Conservation (phyloP, 1,284 basidiomycete genomes). For the Coniferiporia weirii region DNA sequence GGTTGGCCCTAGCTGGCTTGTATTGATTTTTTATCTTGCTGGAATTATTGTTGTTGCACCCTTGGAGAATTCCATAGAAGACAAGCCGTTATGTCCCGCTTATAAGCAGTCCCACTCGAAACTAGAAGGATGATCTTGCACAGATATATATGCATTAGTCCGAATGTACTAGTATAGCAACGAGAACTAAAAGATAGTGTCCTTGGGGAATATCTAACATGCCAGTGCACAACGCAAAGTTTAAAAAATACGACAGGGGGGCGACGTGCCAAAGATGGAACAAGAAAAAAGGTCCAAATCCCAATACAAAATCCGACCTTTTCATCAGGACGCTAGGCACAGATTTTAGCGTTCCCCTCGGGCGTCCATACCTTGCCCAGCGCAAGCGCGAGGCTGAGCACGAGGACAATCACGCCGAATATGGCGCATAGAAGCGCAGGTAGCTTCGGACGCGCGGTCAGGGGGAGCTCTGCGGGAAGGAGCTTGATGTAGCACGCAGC, state of each 20-base stretch:
- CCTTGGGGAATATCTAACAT: neutral
- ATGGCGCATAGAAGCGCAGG: slow-evolving; percentile 67
- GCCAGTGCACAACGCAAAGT: slow-evolving; percentile 19
- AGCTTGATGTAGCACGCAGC: slow-evolving; percentile 85
- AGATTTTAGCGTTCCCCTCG: slow-evolving; percentile 65
- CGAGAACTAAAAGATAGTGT: neutral
- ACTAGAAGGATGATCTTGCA: neutral
- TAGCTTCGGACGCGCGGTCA: slow-evolving; percentile 66
- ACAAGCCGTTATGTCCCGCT: too few relatives aligned
- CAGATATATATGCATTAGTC: neutral
- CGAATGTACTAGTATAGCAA: neutral
- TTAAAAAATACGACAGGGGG: slow-evolving; percentile 16
- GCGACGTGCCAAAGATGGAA: neutral
- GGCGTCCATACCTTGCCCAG: slow-evolving; percentile 71
- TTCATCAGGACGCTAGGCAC: slow-evolving; percentile 35
- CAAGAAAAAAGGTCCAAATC: neutral
- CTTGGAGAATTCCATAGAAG: too few relatives aligned
- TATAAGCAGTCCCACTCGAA: too few relatives aligned
- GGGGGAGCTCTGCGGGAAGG: slow-evolving; percentile 48
- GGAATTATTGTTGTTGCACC: too few relatives aligned
- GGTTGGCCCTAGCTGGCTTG: too few relatives aligned
- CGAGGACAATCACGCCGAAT: slow-evolving; percentile 80
- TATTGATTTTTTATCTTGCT: too few relatives aligned
- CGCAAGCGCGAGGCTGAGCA: slow-evolving; percentile 70
- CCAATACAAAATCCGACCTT: neutral